Conservation (phyloP, 495 filamentous ascomycete genomes). For the Talaromyces borbonicus region DNA sequence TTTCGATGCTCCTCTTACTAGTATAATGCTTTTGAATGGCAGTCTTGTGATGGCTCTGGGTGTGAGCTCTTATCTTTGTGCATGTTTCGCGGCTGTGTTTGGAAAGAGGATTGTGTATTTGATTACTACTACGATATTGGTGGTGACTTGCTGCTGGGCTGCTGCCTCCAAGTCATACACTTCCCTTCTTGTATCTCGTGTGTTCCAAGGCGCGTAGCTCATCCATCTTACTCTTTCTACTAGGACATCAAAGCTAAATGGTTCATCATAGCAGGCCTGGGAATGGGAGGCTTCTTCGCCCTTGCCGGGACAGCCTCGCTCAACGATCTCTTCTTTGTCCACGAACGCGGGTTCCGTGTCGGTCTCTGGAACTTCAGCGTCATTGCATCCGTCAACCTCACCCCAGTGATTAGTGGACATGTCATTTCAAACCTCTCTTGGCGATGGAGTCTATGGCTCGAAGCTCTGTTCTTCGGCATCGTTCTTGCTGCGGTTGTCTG, state of each 20-base stretch:
- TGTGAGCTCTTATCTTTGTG: not conserved
- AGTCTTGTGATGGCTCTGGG: not conserved
- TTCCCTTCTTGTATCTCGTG: not conserved
- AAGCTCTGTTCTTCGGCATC: not conserved
- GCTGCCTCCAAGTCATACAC: not conserved
- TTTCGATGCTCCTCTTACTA: not conserved
- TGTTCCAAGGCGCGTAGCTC: not conserved
- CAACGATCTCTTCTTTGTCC: constrained; percentile 38
- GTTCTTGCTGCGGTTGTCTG: not conserved
- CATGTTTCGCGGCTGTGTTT: not conserved
- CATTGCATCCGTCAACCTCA: not conserved
- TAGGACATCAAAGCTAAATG: not conserved
- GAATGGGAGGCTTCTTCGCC: not conserved
- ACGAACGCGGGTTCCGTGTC: constrained; percentile 25
- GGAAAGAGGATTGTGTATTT: constrained; percentile 1
- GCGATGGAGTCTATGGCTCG: constrained; percentile 1
- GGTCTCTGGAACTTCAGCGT: not conserved
- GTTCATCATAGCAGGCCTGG: not conserved
- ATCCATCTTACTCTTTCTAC: not conserved
- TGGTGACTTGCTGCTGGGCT: not conserved
- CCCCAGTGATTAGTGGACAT: not conserved
- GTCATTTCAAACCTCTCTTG: not conserved
- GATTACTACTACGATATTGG: not conserved
- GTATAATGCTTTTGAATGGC: not conserved
- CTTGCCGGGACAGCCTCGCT: not conserved